Base-by-base conservation (phyloP, 176 grass and related monocot genomes). In the Oryza meridionalis region DNA sequence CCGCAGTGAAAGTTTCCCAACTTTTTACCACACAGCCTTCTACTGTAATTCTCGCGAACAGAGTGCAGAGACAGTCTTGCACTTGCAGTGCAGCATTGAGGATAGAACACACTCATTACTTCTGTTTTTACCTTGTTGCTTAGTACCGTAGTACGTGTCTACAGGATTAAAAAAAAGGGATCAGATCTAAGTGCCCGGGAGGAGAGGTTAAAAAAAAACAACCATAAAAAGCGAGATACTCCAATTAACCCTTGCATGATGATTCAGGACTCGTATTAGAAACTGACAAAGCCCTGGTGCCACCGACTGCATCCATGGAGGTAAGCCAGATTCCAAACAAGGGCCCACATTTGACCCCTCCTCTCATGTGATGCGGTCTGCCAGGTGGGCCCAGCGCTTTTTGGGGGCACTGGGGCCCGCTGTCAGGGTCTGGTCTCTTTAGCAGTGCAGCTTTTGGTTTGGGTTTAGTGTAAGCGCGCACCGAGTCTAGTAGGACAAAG, bases 231-330 rank as follows among this genome's bases (percentile, higher is more conserved):
- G 29, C 25, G 29, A n/a, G 19, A 13, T 24, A 19, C 8, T 45
- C 29, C 29, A 14, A 21, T 46, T 35, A 21, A 17, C 61, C 33
- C 6, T 59, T 22, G 4, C 77, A 17, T 16, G 25, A 22, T 82
- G 50, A 62, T 29, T 13, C 53, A 2, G 6, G 7, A 4, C 53
- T n/a, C 53, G 53, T 58, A 58, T 12, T 21, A 53, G 22, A 82
- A 90, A 76, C 65, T 7, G 53, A 55, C 72, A 55, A 78, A 21
- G 5, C 51, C 42, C 19, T 8, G 5, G 61, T 10, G 65, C 65
- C 81, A 83, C 84, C 87, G 90, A 92, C 92, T 42, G 38, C 31
- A 27, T 75, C 66, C 65, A 7, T 6, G 49, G 14, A 15, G 46
- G 2, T 27, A 14, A 15, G 46, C 75, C 61, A 83, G 50, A 84